Percentiles rank a stretch among this genome's conserved stretches.
Evolutionary conservation across 2,329 filamentous ascomycete species (phyloP).

Genomic region (Xylariaceae sp.): DNA sequence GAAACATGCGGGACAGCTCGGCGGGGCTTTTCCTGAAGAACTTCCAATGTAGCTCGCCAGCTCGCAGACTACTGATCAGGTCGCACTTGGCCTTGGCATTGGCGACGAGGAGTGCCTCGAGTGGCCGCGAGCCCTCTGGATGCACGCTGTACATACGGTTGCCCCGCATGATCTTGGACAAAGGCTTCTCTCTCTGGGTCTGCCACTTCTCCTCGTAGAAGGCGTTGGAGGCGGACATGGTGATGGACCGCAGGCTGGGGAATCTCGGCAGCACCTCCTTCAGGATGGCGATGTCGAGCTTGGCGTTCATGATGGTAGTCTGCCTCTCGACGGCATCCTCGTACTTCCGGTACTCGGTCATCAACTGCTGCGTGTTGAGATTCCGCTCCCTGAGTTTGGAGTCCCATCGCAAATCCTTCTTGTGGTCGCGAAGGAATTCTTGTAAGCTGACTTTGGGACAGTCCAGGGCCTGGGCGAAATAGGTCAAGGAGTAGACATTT

Average conservation of each 20-base stretch:
- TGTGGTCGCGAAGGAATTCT: constrained; percentile 10
- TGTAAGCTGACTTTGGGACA: constrained; percentile 8
- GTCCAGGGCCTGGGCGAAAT: constrained; percentile 13
- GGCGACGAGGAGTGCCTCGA: constrained; percentile 18
- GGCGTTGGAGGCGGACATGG: constrained; percentile 10
- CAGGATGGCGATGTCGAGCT: constrained; percentile 11
- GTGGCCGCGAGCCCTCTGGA: constrained; percentile 14
- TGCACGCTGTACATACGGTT: constrained; percentile 1
- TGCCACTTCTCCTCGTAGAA: constrained; percentile 7
- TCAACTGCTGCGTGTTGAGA: constrained; percentile 5
- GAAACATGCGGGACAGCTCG: constrained; percentile 11
- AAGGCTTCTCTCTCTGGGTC: constrained; percentile 7
- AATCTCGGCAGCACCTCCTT: constrained; percentile 17
- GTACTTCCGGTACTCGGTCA: constrained; percentile 14
- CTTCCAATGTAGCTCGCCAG: constrained; percentile 15
- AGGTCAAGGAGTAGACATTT: constrained; percentile 19
- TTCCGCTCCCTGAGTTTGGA: constrained; percentile 5
- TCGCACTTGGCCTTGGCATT: constrained; percentile 10
- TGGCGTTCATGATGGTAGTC: constrained; percentile 7
- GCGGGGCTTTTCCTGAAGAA: constrained; percentile 15
- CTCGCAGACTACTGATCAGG: constrained; percentile 12
- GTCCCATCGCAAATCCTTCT: constrained; percentile 8
- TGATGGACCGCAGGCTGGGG: constrained; percentile 13
- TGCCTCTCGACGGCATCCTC: constrained; percentile 10
- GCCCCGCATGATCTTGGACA: constrained; percentile 4